Base-by-base conservation (phyloP, 208 protist species). In the Trypanosoma caninum region DNA sequence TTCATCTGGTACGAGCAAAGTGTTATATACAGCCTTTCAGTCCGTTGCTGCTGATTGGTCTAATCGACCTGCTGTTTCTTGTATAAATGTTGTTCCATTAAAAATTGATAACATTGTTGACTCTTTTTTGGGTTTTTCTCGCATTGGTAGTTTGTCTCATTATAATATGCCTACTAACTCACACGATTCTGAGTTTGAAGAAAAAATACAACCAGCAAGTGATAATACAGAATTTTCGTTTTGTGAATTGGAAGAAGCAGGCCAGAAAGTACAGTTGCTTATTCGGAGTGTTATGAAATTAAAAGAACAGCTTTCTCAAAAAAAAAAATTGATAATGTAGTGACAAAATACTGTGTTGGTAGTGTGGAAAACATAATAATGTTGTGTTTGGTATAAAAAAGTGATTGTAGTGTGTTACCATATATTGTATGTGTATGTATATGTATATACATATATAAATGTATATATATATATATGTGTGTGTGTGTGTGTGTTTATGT, bases 101-200 rank as follows among this genome's bases (percentile, higher is more conserved):
- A 72, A 69, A 18, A 41, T 86, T 37, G 75, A 88, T 54, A 91
- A 88, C 51, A 56, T 88, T 16, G 71, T 86, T 16, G 76, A 84
- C 33, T 76, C 77, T 28, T 42, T 91, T 48, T 57, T 60, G 4
- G 74, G 64, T 3, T 91, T 91, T 50, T 71, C 71, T 14, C 73
- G 70, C 47, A 50, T 91, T 8, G 40, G 58, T 51, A 58, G 65
- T 9, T 87, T 75, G 40, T 7, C 44, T 3, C 51, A 66, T 18
- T 75, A 78, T 62, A 42, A 35, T 23, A n/a, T 31, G 54, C 31
- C 6, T 47, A 16, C 20, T 44, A 20, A 57, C 3, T 45, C 22
- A 10, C 5, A 3, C 14, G 34, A 44, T 22, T 23, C 23, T 35
- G 23, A 13, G 8, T 22, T 5, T 13, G 30, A 18, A 47, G 34